phyloP scores from a whole-genome alignment of 176 grass and related monocot genomes.

The Pontederia crassipes region DNA sequence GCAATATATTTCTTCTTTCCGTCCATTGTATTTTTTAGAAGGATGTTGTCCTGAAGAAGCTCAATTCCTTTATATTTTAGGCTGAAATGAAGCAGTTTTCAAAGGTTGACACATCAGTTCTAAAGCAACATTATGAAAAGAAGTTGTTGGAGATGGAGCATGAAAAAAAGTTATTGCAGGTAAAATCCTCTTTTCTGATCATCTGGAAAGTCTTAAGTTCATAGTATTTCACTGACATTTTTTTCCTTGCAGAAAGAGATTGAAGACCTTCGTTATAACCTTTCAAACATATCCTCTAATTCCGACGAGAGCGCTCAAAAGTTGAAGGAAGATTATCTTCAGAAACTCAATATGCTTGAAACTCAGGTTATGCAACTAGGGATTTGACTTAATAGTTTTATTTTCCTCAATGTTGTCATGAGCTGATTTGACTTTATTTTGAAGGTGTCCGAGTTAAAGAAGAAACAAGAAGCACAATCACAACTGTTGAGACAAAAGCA shows the following conservation, averaged over 20 bases:
- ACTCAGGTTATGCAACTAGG: slow-evolving; percentile 42
- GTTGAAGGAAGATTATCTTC: slow-evolving; percentile 76
- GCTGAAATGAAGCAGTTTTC: slow-evolving; percentile 97
- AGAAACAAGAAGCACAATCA: slow-evolving; percentile 78
- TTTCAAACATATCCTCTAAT: slow-evolving; percentile 47
- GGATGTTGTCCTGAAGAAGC: neutral
- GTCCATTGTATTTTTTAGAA: neutral
- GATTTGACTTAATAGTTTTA: neutral
- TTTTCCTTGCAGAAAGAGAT: slow-evolving; percentile 82
- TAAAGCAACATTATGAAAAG: slow-evolving; percentile 89
- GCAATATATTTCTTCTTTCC: neutral
- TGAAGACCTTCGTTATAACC: slow-evolving; percentile 57
- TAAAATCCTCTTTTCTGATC: slow-evolving; percentile 18
- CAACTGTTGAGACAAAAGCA: slow-evolving; percentile 83
- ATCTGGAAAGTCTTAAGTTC: neutral
- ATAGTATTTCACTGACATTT: neutral
- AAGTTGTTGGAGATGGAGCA: slow-evolving; percentile 79
- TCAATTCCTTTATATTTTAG: slow-evolving; percentile 27
- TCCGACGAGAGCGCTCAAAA: slow-evolving; percentile 62
- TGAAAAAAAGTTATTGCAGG: slow-evolving; percentile 76
- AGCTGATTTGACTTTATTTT: slow-evolving; percentile 17
- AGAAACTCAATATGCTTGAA: slow-evolving; percentile 79
- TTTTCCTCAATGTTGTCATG: slow-evolving; percentile 4
- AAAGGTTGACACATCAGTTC: slow-evolving; percentile 54
- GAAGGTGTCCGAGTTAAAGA: slow-evolving; percentile 79